Conservation (phyloP, 202 grass and related monocot species). For the Bolboschoenoplectus hybrid region DNA sequence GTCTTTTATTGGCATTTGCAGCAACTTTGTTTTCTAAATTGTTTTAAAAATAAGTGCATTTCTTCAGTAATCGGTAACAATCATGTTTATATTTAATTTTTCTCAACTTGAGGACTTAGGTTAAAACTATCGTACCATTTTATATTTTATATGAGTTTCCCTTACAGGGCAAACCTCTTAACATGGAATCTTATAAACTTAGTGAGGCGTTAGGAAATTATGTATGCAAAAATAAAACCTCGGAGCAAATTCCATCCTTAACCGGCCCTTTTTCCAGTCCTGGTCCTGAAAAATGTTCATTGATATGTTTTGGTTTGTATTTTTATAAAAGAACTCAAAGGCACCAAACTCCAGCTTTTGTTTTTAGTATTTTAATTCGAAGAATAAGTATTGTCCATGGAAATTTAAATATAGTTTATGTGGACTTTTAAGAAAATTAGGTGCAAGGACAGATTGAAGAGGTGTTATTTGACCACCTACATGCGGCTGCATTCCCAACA, state of each 20-base stretch:
- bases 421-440: constrained; percentile 57
- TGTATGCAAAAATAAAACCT: constrained; percentile 2
- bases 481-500: constrained; percentile 71
- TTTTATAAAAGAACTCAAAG: neutral
- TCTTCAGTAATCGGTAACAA: neutral
- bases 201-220: neutral
- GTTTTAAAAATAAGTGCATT: neutral
- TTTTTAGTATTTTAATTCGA: neutral
- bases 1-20: neutral
- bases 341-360: neutral
- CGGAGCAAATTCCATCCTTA: neutral
- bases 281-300: neutral
- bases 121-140: neutral
- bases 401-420: constrained; percentile 1
- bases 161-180: neutral
- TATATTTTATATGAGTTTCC: neutral
- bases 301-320: neutral
- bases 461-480: constrained; percentile 98
- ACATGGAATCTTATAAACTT: neutral
- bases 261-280: neutral
- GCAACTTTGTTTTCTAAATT: neutral
- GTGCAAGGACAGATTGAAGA: constrained; percentile 91
- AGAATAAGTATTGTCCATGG: neutral
- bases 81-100: neutral
- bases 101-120: neutral